Evolutionary conservation across 805 yeast genomes (phyloP), one percentile per base, ranked within the genome.

Genomic region (Cyberlindnera mrakii): DNA sequence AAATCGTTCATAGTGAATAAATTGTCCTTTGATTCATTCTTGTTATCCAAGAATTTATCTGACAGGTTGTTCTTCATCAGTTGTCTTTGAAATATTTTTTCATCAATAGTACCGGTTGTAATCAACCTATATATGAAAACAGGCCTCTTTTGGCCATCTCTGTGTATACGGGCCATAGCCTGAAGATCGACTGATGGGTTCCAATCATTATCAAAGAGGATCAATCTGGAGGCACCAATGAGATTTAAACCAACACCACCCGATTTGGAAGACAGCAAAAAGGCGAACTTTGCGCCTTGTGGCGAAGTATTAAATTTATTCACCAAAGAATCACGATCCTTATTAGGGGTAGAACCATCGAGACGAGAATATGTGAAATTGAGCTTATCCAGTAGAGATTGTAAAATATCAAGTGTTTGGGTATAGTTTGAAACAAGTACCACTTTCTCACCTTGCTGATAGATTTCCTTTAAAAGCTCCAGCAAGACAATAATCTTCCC

Each of bases 191-290:
- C 73, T 0, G 96, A 78, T 0, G 99, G 99, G 50, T 93, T 93
- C 99, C 99, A 93, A 57, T 93, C 98, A 50, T 93, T 87, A 59
- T 93, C 99, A 57, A 86, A 84, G 18, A 93, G 65, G 5, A 93
- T 72, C 33, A 93, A 65, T 23, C 98, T 66, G 3, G 95, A 86
- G 0, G 95, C 99, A 0, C 98, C 99, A 30, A 86, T 75, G 30
- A 93, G 67, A 56, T 93, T 93, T 34, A 93, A 68, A 0, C 99
- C 99, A 46, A 85, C 81, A 0, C 99, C 99, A 4, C 99, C 99
- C 4, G 96, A 81, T 60, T 89, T 87, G 0, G 96, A 84, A 4
- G 96, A 86, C 11, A 93, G 63, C 11, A 93, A 63, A 51, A 93
- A 88, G 0, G 82, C 82, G 56, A 84, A 30, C 61, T 56, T 4